A percentile compares a stretch with the other conserved stretches of the same genome.
Conservation (phyloP, 2,329 filamentous ascomycete species). For the Exophiala viscosa region DNA sequence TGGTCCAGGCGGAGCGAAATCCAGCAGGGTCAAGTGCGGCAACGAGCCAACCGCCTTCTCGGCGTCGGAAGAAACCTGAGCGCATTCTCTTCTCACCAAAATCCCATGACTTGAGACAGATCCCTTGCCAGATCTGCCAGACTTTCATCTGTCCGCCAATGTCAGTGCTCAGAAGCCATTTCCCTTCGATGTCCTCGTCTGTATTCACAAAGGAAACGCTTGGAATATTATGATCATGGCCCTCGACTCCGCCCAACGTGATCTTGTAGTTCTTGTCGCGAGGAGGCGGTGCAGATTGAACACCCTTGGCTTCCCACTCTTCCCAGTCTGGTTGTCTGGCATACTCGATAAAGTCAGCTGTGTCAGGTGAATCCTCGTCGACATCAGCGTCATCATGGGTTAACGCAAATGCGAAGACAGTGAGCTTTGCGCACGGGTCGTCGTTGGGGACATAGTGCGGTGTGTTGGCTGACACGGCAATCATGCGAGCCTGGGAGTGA, state of each 20-base stretch:
- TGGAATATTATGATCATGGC: conserved; percentile 53
- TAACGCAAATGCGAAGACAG: conserved; percentile 37
- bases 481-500: conserved; percentile 73
- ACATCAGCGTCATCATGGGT: conserved; percentile 32
- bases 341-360: conserved; percentile 1
- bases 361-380: conserved; percentile 15
- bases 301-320: conserved; percentile 14
- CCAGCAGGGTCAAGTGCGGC: conserved; percentile 44
- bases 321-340: conserved; percentile 21
- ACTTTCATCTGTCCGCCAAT: conserved; percentile 50
- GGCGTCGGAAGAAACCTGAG: conserved; percentile 9
- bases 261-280: conserved; percentile 43
- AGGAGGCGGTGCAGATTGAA: conserved; percentile 8
- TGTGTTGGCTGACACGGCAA: conserved; percentile 80
- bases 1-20: conserved; percentile 36
- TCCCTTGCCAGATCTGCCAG: conserved; percentile 47
- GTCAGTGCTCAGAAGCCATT: conserved; percentile 56
- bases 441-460: conserved; percentile 17
- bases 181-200: conserved; percentile 51
- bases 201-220: conserved; percentile 58
- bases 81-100: conserved; percentile 18
- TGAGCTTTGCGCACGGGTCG: conserved; percentile 26
- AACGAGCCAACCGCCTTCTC: conserved; percentile 44
- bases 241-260: conserved; percentile 35
- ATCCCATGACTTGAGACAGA: conserved; percentile 31